Percentiles rank a stretch among this genome's conserved stretches.
Evolutionary conservation across 768 basidiomycete species (phyloP).

Genomic region (Podaxis sp.): DNA sequence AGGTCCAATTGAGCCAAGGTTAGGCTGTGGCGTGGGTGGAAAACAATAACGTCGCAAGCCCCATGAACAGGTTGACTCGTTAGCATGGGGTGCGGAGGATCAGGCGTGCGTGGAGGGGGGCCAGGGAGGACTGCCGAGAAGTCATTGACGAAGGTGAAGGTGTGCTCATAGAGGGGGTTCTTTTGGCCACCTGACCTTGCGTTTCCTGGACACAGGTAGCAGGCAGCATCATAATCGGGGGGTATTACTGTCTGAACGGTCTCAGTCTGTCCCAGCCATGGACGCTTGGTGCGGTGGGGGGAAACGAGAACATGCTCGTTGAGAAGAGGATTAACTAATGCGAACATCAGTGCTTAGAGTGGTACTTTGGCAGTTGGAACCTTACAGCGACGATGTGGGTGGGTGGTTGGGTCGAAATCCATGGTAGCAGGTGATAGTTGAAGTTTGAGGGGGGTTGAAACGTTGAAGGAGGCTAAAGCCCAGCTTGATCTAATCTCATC

Average conservation of each 20-base stretch:
- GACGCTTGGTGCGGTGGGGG: conserved; percentile 85
- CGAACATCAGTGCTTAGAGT: neutral
- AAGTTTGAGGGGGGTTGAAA: neutral
- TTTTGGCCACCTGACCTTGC: conserved; percentile 60
- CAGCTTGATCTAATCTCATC: neutral
- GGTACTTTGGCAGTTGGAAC: conserved; percentile 8
- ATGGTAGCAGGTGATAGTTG: neutral
- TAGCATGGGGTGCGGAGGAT: conserved; percentile 55
- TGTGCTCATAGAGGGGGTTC: conserved; percentile 67
- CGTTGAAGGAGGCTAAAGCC: neutral
- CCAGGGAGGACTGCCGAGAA: conserved; percentile 74
- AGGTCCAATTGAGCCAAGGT: conserved; percentile 65
- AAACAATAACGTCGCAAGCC: conserved; percentile 84
- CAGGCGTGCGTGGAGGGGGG: conserved; percentile 50
- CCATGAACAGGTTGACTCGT: conserved; percentile 68
- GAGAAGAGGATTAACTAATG: conserved; percentile 73
- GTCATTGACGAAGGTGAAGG: conserved; percentile 76
- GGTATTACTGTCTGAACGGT: conserved; percentile 46
- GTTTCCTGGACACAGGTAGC: conserved; percentile 90
- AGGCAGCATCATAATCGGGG: conserved; percentile 63
- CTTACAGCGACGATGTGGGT: conserved; percentile 72
- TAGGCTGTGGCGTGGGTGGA: conserved; percentile 82
- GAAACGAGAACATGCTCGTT: conserved; percentile 79
- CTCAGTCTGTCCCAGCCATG: conserved; percentile 89
- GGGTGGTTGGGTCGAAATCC: conserved; percentile 20